phyloP scores from a whole-genome alignment of 139 green algal genomes.

The Microglena sp. region DNA sequence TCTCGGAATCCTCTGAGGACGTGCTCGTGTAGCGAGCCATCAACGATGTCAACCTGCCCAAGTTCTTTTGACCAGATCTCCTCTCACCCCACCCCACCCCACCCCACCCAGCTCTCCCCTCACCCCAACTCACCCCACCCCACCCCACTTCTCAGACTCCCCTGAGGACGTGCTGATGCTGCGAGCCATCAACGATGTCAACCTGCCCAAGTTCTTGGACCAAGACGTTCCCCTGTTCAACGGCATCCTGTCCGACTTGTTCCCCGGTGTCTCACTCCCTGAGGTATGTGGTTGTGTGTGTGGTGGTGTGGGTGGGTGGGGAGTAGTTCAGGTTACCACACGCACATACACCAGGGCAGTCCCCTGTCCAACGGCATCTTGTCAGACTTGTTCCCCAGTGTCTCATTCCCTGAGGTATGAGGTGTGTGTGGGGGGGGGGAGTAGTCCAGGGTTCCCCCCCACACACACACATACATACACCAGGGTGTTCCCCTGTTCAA shows the following conservation, averaged over 20 bases:
- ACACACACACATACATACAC: conserved; percentile 47
- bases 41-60: conserved; percentile 76
- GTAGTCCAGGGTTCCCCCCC: too few species aligned
- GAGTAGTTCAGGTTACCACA: too few species aligned
- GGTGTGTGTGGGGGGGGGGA: too few species aligned
- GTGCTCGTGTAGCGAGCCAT: conserved; percentile 67
- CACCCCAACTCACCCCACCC: too few species aligned
- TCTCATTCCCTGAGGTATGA: conserved; percentile 42
- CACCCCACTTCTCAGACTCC: conserved; percentile 7
- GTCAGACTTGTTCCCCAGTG: conserved; percentile 54
- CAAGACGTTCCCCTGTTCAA: conserved; percentile 71
- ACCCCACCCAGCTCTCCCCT: too few species aligned
- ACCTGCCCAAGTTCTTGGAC: conserved; percentile 81
- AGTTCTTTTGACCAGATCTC: conserved; percentile 73
- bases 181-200: conserved; percentile 69
- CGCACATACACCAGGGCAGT: too few species aligned
- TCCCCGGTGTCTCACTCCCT: conserved; percentile 52
- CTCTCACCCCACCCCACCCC: conserved; percentile 62
- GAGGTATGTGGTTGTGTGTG: conserved; percentile 39
- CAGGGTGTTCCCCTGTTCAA: conserved; percentile 77
- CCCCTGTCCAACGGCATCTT: conserved; percentile 63
- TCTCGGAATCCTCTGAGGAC: conserved; percentile 38
- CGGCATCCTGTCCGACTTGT: conserved; percentile 57
- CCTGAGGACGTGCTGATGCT: conserved; percentile 66
- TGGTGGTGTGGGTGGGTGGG: too few species aligned